Evolutionary conservation across 345 rosid species (phyloP), one percentile per base, ranked within the genome.

Genomic region (Eucalyptus rudis): DNA sequence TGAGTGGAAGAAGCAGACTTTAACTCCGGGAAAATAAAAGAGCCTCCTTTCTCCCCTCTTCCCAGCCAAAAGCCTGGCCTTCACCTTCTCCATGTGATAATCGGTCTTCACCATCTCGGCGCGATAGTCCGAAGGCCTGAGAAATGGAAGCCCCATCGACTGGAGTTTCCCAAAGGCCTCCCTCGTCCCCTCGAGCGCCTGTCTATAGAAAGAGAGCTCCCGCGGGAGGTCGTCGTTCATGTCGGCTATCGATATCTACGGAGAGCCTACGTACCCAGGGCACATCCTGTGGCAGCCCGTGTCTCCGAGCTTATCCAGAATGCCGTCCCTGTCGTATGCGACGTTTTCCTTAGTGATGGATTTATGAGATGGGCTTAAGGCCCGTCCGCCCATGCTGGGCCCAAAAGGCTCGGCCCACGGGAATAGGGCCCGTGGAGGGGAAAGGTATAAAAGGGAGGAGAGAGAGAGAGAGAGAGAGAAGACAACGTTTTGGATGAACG

Each of bases 91-190:
- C 98, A 97, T 95, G 88, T 95, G 97, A 15, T 91, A 66, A 90
- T 98, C 97, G 1, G 96, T 89, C 90, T 97, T 98, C 88, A 94
- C 95, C 99, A 97, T 97, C 93, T 97, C 96, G 0, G 98, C 97
- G 22, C 94, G 95, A 90, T 97, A 96, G 91, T 97, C 96, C 3
- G 95, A 7, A 0, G 97, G 98, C 94, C 98, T 95, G 44, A 97
- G 97, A 89, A 95, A 97, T 40, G 97, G 96, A 13, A 93, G 54
- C 36, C 94, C 95, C 94, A 91, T 93, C 2, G 92, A 89, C 90
- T 95, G 93, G 33, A 96, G 90, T 92, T 94, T 93, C 89, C 64
- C 95, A 68, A 92, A 97, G 13, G 97, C 99, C 64, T 90, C 83
- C 87, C 94, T 93, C 6, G 97, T 93, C 62, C 96, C 98, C 90